phyloP scores from a whole-genome alignment of 306 rosid species.

The Elaeagnus macrophylla region DNA sequence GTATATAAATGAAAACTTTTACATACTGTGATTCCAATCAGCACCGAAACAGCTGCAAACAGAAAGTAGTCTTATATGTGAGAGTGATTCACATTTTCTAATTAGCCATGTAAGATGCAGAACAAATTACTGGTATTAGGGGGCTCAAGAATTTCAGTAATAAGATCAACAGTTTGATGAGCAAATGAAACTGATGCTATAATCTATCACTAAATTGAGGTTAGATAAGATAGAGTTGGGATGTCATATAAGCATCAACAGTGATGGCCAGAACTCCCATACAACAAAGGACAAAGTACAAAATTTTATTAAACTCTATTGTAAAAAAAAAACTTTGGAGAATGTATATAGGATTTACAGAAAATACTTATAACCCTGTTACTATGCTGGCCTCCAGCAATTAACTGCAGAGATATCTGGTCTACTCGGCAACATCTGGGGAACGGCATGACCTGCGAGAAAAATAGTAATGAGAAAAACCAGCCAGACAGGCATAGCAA shows the following conservation, averaged over 20 bases:
- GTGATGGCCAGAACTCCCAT: no score
- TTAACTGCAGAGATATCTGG: slow-evolving; percentile 69
- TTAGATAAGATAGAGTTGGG: no score
- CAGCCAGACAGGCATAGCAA: background rate
- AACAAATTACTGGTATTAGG: no score
- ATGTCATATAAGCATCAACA: no score
- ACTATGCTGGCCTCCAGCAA: slow-evolving; percentile 89
- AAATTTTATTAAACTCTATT: background rate
- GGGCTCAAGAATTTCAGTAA: no score
- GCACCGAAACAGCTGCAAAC: slow-evolving; percentile 31
- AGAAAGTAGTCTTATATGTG: slow-evolving; percentile 3
- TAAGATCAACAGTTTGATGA: no score
- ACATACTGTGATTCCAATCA: slow-evolving; percentile 16
- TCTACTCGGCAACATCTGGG: slow-evolving; percentile 75
- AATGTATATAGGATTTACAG: slow-evolving; percentile 2
- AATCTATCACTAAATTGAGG: no score
- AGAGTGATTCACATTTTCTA: no score
- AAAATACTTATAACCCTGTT: slow-evolving; percentile 9
- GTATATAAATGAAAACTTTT: slow-evolving; percentile 37
- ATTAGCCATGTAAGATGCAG: no score
- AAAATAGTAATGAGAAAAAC: no score
- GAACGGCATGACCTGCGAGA: slow-evolving; percentile 55
- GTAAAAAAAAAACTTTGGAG: background rate
- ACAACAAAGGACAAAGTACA: background rate
- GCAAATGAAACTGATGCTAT: no score